These are phyloP conservation scores for Fusarium tjaetaba DNA, from an alignment of 2,329 filamentous ascomycete species.

Conservation along the genomic window DNA sequence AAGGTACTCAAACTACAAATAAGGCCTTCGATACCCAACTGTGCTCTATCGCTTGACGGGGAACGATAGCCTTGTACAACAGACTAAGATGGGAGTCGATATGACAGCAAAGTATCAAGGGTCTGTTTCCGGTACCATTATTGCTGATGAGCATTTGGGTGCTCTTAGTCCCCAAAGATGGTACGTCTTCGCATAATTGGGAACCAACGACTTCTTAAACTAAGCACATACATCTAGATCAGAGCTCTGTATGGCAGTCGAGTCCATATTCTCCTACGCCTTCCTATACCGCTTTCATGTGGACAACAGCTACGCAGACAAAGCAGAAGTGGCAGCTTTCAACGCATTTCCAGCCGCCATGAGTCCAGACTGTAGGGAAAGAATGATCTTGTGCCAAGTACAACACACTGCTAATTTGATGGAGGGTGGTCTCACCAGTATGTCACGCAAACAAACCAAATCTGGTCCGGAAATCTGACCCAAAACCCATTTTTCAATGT, in stretches of 20 bases:
- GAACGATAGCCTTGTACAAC: background rate
- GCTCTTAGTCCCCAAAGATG: background rate
- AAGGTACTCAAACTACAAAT: background rate
- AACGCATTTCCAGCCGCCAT: background rate
- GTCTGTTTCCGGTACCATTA: background rate
- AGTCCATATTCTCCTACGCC: background rate
- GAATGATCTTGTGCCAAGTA: background rate
- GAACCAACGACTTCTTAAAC: rapidly evolving
- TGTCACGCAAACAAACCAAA: background rate
- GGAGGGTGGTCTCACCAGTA: background rate
- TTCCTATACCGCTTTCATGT: background rate
- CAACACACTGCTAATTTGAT: background rate
- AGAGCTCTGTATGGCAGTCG: background rate
- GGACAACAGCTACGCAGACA: background rate
- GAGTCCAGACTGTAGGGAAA: background rate
- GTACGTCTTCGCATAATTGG: background rate
- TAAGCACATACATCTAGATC: background rate
- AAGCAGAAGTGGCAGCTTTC: background rate
- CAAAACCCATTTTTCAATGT: background rate
- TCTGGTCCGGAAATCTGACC: background rate
- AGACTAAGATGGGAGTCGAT: background rate
- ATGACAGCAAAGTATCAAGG: background rate
- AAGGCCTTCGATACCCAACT: background rate
- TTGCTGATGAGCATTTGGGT: background rate
- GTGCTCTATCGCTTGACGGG: background rate